Conservation (phyloP, 805 yeast species). For the Saturnispora quitensis region DNA sequence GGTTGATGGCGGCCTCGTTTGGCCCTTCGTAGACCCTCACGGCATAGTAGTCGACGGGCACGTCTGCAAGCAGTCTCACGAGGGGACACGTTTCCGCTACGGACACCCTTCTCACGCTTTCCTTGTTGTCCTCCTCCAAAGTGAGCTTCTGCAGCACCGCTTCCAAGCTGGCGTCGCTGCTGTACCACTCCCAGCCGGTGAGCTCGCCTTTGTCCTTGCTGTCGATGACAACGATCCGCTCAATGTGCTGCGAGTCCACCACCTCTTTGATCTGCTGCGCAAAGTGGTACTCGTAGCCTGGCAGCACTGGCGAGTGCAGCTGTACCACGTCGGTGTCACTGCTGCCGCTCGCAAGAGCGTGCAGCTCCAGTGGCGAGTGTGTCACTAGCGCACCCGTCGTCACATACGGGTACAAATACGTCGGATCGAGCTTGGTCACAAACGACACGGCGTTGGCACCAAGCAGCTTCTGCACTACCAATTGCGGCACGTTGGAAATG, state of each 20-base stretch:
- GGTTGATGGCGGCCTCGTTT: slow-evolving; percentile 5
- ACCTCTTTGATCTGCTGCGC: slow-evolving; percentile 6
- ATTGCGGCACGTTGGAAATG: slow-evolving; percentile 84
- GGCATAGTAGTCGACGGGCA: slow-evolving; percentile 4
- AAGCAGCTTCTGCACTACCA: slow-evolving; percentile 27
- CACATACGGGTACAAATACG: slow-evolving; percentile 67
- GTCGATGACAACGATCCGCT: slow-evolving; percentile 6
- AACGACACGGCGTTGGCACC: not conserved
- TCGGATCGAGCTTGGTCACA: slow-evolving; percentile 40
- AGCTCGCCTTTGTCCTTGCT: slow-evolving; percentile 8
- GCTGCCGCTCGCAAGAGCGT: not conserved
- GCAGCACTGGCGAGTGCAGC: slow-evolving; percentile 12
- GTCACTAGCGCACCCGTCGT: slow-evolving; percentile 29
- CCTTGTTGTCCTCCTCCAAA: not conserved
- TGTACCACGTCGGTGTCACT: slow-evolving; percentile 2
- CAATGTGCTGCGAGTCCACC: not conserved
- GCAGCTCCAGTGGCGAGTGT: slow-evolving; percentile 9
- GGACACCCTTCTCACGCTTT: not conserved
- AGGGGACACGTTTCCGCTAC: not conserved
- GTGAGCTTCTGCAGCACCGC: not conserved
- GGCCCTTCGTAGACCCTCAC: slow-evolving; percentile 13
- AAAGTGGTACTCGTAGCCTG: slow-evolving; percentile 12
- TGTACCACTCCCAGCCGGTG: slow-evolving; percentile 3
- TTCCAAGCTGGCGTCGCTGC: not conserved
- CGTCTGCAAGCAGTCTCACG: not conserved